Percentiles rank a stretch among this genome's conserved stretches.
These are phyloP conservation scores for Aspergillus texensis DNA, from an alignment of 2,329 filamentous ascomycete species.

Conservation along the genomic window DNA sequence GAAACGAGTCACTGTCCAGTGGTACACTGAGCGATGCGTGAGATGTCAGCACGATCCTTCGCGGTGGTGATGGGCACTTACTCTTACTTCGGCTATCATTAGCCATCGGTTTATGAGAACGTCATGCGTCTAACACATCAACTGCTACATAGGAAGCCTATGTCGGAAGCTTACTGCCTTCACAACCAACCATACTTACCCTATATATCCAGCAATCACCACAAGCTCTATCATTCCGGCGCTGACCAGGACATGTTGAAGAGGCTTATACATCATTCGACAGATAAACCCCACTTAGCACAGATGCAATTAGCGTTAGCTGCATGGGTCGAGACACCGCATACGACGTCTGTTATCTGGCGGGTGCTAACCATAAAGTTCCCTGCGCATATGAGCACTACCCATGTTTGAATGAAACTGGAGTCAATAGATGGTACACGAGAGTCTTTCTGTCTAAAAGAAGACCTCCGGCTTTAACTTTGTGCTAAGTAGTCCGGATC, in stretches of 20 bases:
- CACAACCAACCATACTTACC: no score
- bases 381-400: not conserved
- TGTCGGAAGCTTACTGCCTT: no score
- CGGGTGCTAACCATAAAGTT: not conserved
- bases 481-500: not conserved
- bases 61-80: no score
- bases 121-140: no score
- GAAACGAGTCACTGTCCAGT: no score
- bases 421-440: not conserved
- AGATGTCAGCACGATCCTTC: no score
- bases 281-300: not conserved
- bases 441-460: not conserved
- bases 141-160: no score
- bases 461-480: not conserved
- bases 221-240: not conserved
- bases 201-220: no score
- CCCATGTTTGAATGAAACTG: not conserved
- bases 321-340: not conserved
- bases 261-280: not conserved
- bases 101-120: no score
- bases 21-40: no score
- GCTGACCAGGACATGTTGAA: not conserved
- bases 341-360: not conserved
- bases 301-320: not conserved
- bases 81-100: no score